A percentile compares a stretch with the other conserved stretches of the same genome.
These are phyloP conservation scores for Aspergillus neoniger DNA, from an alignment of 2,329 filamentous ascomycete species.

Conservation along the genomic window DNA sequence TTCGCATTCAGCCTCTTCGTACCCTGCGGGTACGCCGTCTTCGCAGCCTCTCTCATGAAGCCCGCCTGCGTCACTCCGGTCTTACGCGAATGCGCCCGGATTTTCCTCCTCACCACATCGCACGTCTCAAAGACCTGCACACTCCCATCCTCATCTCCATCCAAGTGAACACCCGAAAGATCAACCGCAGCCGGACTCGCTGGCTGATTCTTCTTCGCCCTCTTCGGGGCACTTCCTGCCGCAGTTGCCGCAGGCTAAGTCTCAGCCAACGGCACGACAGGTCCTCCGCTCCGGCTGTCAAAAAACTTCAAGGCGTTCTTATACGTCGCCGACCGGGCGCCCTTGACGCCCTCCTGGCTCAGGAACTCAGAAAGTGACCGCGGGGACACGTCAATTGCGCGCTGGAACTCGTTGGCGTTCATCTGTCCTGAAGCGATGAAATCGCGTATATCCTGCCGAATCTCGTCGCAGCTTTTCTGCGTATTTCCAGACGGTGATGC, in stretches of 20 bases:
- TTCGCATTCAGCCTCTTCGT: conserved; percentile 34
- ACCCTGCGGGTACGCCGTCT: conserved; percentile 40
- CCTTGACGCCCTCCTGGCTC: conserved; percentile 37
- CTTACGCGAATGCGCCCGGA: conserved; percentile 52
- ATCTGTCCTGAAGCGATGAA: conserved; percentile 49
- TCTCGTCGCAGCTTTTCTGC: conserved; percentile 32
- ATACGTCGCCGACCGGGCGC: conserved; percentile 33
- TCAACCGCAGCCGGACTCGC: conserved; percentile 35
- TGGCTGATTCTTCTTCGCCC: background rate
- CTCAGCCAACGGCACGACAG: conserved; percentile 38
- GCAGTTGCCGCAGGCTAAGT: background rate
- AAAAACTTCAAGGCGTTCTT: conserved; percentile 44
- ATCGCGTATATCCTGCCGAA: conserved; percentile 45
- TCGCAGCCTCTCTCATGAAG: conserved; percentile 54
- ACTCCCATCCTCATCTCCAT: conserved; percentile 49
- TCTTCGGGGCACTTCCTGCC: background rate
- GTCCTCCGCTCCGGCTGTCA: conserved; percentile 53
- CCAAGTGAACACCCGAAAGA: conserved; percentile 47
- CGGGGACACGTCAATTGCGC: conserved; percentile 39
- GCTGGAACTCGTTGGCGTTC: conserved; percentile 48
- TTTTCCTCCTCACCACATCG: conserved; percentile 60
- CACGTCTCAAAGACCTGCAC: conserved; percentile 60
- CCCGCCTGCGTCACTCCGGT: conserved; percentile 54
- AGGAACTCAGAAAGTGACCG: conserved; percentile 51
- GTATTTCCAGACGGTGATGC: background rate